A percentile compares a stretch with the other conserved stretches of the same genome.
These are phyloP conservation scores for Musa beccarii DNA, from an alignment of 176 grass and related monocot species.

Conservation along the genomic window DNA sequence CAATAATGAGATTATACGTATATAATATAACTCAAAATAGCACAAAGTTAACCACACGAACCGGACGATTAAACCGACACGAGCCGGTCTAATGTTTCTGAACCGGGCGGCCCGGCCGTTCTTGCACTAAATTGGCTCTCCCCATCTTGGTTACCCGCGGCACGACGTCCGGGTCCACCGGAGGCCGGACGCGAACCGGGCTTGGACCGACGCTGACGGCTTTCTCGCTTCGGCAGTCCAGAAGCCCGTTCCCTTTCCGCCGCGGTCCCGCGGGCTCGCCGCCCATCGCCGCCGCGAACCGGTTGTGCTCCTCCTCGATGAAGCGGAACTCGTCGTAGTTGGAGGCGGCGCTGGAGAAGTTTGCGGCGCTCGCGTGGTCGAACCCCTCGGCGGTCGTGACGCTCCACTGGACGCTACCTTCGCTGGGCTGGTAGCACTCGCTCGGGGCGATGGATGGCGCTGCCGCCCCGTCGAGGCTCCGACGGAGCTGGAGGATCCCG, in stretches of 20 bases:
- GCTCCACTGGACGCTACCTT: constrained; percentile 74
- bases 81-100: neutral
- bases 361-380: constrained; percentile 37
- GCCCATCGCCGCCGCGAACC: constrained; percentile 38
- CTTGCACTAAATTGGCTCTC: neutral
- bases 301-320: constrained; percentile 22
- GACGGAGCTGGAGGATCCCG: constrained; percentile 1
- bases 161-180: neutral
- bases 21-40: no score
- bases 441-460: constrained; percentile 29
- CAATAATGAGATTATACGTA: no score
- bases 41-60: no score
- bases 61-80: no score
- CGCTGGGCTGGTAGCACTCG: constrained; percentile 67
- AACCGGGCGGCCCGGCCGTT: neutral
- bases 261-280: constrained; percentile 4
- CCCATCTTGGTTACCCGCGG: neutral
- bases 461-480: constrained; percentile 11
- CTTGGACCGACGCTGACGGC: constrained; percentile 48
- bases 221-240: constrained; percentile 64
- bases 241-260: constrained; percentile 22
- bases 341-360: constrained; percentile 69
- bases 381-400: constrained; percentile 50
- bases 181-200: constrained; percentile 27
- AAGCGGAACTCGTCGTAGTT: constrained; percentile 46